Conservation (phyloP, 176 grass and related monocot genomes). For the Luzula sylvatica region DNA sequence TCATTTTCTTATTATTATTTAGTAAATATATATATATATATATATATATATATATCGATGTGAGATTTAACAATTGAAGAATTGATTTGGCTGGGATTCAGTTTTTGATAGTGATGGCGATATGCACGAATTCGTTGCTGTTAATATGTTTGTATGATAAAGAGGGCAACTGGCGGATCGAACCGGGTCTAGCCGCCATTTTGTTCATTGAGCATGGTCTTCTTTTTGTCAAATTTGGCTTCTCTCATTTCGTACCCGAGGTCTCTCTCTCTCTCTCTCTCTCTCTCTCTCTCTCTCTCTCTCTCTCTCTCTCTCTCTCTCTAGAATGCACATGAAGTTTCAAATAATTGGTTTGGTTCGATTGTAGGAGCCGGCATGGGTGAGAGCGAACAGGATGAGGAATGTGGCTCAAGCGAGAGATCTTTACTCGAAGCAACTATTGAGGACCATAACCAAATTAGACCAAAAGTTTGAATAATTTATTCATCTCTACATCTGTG, state of each 20-base stretch:
- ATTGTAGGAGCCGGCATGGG: constrained; percentile 82
- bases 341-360: background rate
- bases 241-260: constrained; percentile 96
- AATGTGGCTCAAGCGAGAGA: constrained; percentile 71
- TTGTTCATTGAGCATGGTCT: constrained; percentile 85
- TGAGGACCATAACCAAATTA: constrained; percentile 56
- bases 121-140: constrained; percentile 97
- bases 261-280: constrained; percentile 29
- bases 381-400: constrained; percentile 61
- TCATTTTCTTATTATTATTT: background rate
- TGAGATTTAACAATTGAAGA: background rate
- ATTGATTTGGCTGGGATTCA: constrained; percentile 20
- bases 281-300: too few species aligned
- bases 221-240: constrained; percentile 91
- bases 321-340: background rate
- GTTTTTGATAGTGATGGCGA: constrained; percentile 93
- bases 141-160: constrained; percentile 81
- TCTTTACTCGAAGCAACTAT: constrained; percentile 64
- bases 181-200: constrained; percentile 85
- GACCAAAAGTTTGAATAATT: constrained; percentile 42
- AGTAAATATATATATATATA: too few species aligned
- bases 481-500: background rate
- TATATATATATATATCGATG: too few species aligned
- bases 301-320: constrained; percentile 12
- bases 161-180: constrained; percentile 92